phyloP scores from a whole-genome alignment of 1,139 yeast species.

The Yamadazyma dushanensis region DNA sequence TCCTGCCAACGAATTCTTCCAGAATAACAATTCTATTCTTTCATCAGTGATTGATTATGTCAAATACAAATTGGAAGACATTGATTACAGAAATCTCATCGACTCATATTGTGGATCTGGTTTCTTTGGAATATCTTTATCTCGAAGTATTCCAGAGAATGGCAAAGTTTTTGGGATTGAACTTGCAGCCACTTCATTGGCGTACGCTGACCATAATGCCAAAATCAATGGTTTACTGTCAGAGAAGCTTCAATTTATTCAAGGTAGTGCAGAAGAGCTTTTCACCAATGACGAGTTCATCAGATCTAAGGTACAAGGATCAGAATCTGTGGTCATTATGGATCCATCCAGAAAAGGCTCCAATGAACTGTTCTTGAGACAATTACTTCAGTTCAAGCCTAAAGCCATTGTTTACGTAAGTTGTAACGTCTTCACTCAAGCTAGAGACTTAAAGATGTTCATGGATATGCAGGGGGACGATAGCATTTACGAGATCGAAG shows the following conservation, averaged over 20 bases:
- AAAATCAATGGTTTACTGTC: conserved; percentile 34
- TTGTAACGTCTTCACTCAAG: conserved; percentile 50
- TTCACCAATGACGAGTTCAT: conserved; percentile 29
- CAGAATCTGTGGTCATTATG: conserved; percentile 40
- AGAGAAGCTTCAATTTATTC: conserved; percentile 31
- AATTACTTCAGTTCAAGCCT: conserved; percentile 38
- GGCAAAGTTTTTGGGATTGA: conserved; percentile 49
- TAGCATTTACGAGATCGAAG: conserved; percentile 27
- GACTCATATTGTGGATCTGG: conserved; percentile 52
- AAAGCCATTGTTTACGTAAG: conserved; percentile 41
- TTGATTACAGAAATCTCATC: conserved; percentile 29
- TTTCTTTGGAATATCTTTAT: conserved; percentile 42
- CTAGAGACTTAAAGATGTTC: conserved; percentile 39
- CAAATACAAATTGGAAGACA: conserved; percentile 21
- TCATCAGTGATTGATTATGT: conserved; percentile 37
- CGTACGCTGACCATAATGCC: conserved; percentile 43
- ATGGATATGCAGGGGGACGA: conserved; percentile 21
- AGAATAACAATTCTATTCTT: conserved; percentile 71
- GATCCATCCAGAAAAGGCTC: conserved; percentile 51
- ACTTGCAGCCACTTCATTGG: conserved; percentile 31
- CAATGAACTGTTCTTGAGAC: conserved; percentile 31
- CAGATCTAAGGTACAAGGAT: conserved; percentile 26
- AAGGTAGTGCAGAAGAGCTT: conserved; percentile 40
- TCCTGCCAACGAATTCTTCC: conserved; percentile 93
- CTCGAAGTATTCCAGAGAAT: conserved; percentile 25